Evolutionary conservation across 352 stramenopile genomes (phyloP).

Genomic region (Phytophthora europaea): DNA sequence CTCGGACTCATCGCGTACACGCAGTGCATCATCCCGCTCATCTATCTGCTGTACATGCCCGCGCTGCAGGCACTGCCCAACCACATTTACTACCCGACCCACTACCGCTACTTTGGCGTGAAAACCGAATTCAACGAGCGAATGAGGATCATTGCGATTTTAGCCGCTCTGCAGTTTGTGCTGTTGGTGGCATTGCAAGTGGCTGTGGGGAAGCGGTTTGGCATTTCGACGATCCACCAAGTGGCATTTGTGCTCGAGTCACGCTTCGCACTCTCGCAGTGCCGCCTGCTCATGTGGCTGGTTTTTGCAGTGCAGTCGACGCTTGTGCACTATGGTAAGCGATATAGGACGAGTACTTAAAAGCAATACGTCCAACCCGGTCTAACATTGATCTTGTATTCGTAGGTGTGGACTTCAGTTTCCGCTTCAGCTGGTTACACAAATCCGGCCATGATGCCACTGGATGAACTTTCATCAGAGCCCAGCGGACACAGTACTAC

Average conservation of each 20-base stretch:
- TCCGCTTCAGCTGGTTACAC: slow-evolving; percentile 17
- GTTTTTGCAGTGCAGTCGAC: slow-evolving; percentile 41
- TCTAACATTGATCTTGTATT: not conserved
- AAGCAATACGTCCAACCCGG: not conserved
- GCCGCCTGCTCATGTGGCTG: slow-evolving; percentile 46
- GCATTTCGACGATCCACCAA: slow-evolving; percentile 45
- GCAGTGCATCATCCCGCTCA: slow-evolving; percentile 38
- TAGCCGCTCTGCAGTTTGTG: slow-evolving; percentile 23
- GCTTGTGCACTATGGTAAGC: slow-evolving; percentile 36
- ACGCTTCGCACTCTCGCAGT: slow-evolving; percentile 43
- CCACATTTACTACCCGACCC: slow-evolving; percentile 36
- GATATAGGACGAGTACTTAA: not conserved
- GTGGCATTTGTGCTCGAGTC: slow-evolving; percentile 61
- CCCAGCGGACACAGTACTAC: not conserved
- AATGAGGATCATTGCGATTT: slow-evolving; percentile 28
- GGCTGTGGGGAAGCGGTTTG: slow-evolving; percentile 34
- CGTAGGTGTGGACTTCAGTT: slow-evolving; percentile 22
- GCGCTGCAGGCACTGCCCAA: slow-evolving; percentile 36
- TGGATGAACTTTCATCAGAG: not conserved
- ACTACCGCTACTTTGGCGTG: slow-evolving; percentile 32
- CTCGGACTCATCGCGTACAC: slow-evolving; percentile 41
- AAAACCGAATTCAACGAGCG: slow-evolving; percentile 25
- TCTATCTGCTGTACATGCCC: slow-evolving; percentile 44
- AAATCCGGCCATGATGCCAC: not conserved
- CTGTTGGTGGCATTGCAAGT: slow-evolving; percentile 32